These are phyloP conservation scores for Cymodocea nodosa DNA, from an alignment of 116 monocot species.

Conservation along the genomic window DNA sequence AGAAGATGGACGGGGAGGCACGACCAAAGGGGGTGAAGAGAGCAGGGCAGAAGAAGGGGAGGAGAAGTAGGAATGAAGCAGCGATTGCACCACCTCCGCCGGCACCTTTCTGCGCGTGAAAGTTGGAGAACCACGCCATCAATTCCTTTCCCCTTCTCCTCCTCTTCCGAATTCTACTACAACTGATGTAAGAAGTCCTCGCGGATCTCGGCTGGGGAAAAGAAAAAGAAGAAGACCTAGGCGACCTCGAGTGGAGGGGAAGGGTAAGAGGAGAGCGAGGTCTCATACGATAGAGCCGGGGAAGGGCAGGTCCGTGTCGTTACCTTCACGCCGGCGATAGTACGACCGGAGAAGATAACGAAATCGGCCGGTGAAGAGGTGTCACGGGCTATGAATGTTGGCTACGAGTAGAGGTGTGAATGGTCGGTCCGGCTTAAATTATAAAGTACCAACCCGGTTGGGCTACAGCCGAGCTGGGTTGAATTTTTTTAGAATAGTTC, in stretches of 20 bases:
- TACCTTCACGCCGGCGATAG: too few relatives aligned
- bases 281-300: neutral
- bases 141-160: neutral
- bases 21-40: constrained; percentile 40
- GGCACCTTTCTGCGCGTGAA: neutral
- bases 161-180: neutral
- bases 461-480: too few relatives aligned
- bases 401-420: too few relatives aligned
- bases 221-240: neutral
- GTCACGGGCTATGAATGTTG: too few relatives aligned
- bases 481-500: too few relatives aligned
- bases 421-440: too few relatives aligned
- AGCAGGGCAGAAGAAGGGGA: constrained; percentile 33
- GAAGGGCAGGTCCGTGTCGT: too few relatives aligned
- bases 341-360: too few relatives aligned
- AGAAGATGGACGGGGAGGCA: constrained; percentile 58
- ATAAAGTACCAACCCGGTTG: too few relatives aligned
- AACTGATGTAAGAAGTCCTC: too few relatives aligned
- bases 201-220: neutral
- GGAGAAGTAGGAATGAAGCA: constrained; percentile 28
- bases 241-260: constrained; percentile 2
- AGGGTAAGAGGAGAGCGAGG: neutral
- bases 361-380: too few relatives aligned
- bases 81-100: constrained; percentile 17
- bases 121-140: neutral